These are phyloP conservation scores for Centaurea solstitialis DNA, from an alignment of 129 eudicot genomes.

Conservation along the genomic window DNA sequence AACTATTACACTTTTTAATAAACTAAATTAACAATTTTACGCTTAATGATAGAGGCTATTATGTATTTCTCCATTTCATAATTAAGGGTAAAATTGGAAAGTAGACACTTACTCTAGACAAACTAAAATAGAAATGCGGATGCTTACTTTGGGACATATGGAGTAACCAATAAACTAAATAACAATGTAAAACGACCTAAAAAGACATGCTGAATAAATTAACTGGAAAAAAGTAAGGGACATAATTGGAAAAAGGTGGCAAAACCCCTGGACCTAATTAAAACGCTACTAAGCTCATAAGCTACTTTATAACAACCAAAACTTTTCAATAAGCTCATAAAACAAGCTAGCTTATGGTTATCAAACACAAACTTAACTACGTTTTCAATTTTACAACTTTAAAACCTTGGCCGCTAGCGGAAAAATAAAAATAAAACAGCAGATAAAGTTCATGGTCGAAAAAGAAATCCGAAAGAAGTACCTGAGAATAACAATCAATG, in stretches of 20 bases:
- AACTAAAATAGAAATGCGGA: background rate
- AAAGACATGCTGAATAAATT: background rate
- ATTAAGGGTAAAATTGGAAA: background rate
- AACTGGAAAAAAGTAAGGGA: background rate
- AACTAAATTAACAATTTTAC: background rate
- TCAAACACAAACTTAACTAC: background rate
- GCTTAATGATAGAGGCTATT: background rate
- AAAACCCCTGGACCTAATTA: background rate
- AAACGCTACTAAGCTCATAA: background rate
- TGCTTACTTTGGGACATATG: background rate
- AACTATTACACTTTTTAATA: background rate
- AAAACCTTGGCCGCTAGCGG: background rate
- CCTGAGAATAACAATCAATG: constrained; percentile 96
- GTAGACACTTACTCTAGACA: background rate
- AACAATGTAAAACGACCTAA: background rate
- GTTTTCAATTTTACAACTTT: background rate
- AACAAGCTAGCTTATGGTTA: background rate
- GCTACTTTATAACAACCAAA: background rate
- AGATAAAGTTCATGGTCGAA: background rate
- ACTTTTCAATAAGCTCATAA: background rate
- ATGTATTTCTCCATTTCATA: background rate
- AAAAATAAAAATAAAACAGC: background rate
- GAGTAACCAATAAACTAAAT: background rate
- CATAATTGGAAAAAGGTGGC: background rate
- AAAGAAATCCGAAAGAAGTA: constrained; percentile 16